Base-by-base conservation (phyloP, 2,329 filamentous ascomycete species). In the Diplodia seriata region DNA sequence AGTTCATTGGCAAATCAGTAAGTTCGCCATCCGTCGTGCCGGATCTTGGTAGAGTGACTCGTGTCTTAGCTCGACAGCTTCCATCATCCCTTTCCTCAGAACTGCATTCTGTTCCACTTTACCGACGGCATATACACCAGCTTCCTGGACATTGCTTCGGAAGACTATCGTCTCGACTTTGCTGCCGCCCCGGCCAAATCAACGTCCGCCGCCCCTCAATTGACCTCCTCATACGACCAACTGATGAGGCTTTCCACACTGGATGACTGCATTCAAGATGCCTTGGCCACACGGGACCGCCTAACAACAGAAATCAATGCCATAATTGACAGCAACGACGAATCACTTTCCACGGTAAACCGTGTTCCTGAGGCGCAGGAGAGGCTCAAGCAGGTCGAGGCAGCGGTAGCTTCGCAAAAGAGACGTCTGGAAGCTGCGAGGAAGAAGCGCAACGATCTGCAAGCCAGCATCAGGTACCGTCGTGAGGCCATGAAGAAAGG, bases 251-350 rank as follows among this genome's bases (percentile, higher is more conserved):
- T 98, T 12, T 90, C 92, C 6, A 97, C 94, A 68, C 84, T 98
- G 18, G 93, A 97, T 70, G 92, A 91, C 76, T 97, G 93, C 66
- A 92, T 97, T 29, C 93, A 96, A 76, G 94, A 98, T 78, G 93
- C 93, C 1, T 81, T 97, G 11, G 87, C 89, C 1, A 96, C 92
- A 0, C 88, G 91, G 15, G 88, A 91, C 69, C 85, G 85, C 65
- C 84, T 98, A 9, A 88, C 92, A 57, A 81, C 85, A n/a, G 92
- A 97, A 71, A 96, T 97, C 71, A 91, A 91, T 69, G 70, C 70
- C 14, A 77, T 83, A 36, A 74, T 83, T 1, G 73, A 79, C 11
- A 69, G 76, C 0, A 82, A 83, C 67, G 75, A 75, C 18, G 70
- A 77, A 11, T 76, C 77, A 1, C 74, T 84, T 20, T 70, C 72